Conservation (phyloP, 768 basidiomycete genomes). For the Pleurotus ostreatus region DNA sequence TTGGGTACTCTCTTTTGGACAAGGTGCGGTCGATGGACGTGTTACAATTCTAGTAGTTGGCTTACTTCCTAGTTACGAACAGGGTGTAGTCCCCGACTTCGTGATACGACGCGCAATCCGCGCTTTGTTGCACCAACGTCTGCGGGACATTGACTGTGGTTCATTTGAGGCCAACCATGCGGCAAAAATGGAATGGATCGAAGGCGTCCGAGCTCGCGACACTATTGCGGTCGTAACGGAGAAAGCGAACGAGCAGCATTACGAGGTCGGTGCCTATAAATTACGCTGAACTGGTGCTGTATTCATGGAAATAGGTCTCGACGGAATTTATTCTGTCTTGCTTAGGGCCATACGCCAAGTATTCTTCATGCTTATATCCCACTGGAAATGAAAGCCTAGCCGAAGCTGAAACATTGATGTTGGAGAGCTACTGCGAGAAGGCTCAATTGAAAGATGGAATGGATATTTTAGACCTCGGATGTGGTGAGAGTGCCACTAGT, state of each 20-base stretch:
- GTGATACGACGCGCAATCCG: slow-evolving; percentile 31
- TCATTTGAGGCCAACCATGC: slow-evolving; percentile 58
- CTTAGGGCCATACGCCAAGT: slow-evolving; percentile 62
- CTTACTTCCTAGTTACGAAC: neutral
- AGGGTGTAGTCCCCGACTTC: slow-evolving; percentile 64
- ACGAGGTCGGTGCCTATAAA: slow-evolving; percentile 44
- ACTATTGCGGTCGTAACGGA: slow-evolving; percentile 60
- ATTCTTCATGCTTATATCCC: slow-evolving; percentile 63
- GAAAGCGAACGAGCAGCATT: slow-evolving; percentile 75
- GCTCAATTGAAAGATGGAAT: slow-evolving; percentile 58
- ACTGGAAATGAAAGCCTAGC: slow-evolving; percentile 55
- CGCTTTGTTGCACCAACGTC: slow-evolving; percentile 44
- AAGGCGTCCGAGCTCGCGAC: slow-evolving; percentile 41
- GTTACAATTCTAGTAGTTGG: neutral
- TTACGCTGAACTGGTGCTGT: neutral
- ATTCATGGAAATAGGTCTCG: slow-evolving; percentile 38
- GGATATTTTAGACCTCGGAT: slow-evolving; percentile 65
- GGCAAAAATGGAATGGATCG: slow-evolving; percentile 66
- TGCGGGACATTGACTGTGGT: slow-evolving; percentile 58
- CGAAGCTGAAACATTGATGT: slow-evolving; percentile 62
- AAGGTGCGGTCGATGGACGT: slow-evolving; percentile 14
- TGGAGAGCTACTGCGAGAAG: slow-evolving; percentile 64
- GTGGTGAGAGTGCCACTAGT: slow-evolving; percentile 39
- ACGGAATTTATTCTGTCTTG: slow-evolving; percentile 64
- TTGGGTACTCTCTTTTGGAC: slow-evolving; percentile 32